Percentiles rank a stretch among this genome's conserved stretches.
phyloP scores from a whole-genome alignment of 257 asterid species.

The Solanum piurae region DNA sequence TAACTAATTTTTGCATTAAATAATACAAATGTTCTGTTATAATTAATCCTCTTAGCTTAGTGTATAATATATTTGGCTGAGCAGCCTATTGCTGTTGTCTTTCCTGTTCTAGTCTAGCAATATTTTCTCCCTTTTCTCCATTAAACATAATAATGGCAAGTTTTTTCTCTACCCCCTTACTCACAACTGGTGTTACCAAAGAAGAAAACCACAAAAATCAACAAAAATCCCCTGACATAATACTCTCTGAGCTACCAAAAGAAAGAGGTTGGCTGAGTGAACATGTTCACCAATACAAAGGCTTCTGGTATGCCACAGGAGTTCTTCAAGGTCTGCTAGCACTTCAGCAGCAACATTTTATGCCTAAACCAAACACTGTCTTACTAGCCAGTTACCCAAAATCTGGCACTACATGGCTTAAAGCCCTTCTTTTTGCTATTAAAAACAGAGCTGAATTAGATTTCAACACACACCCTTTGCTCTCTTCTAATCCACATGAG shows the following conservation, averaged over 20 bases:
- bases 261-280: constrained; percentile 18
- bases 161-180: neutral
- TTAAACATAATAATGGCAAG: neutral
- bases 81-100: neutral
- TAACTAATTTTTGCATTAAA: too few species aligned
- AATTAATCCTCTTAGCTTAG: too few species aligned
- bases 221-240: neutral
- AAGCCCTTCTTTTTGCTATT: constrained; percentile 14
- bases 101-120: neutral
- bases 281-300: constrained; percentile 7
- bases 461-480: constrained; percentile 10
- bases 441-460: neutral
- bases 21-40: too few species aligned
- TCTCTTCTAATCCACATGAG: constrained; percentile 16
- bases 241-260: constrained; percentile 9
- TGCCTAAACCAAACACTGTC: constrained; percentile 3
- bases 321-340: constrained; percentile 8
- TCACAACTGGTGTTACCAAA: neutral
- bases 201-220: neutral
- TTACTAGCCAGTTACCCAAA: constrained; percentile 13
- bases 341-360: constrained; percentile 13
- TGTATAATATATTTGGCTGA: neutral
- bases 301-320: constrained; percentile 13
- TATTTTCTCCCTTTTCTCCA: neutral
- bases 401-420: constrained; percentile 26